These are phyloP conservation scores for Backusella tarrabulga DNA, from an alignment of 192 early-diverging fungal species.

Conservation along the genomic window DNA sequence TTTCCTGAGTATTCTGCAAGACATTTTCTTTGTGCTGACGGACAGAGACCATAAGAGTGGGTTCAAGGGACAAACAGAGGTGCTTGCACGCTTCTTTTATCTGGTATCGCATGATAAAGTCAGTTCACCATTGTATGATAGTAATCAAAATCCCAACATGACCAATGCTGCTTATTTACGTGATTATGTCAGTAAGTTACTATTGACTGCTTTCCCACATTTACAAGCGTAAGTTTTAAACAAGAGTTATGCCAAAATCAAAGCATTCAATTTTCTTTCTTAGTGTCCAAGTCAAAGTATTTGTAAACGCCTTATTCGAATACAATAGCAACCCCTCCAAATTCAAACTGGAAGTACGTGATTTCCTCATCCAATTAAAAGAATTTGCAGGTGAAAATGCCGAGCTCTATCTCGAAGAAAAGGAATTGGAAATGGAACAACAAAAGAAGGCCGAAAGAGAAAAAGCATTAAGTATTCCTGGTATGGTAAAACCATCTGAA, in stretches of 20 bases:
- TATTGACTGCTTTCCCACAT: constrained; percentile 90
- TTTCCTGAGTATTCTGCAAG: constrained; percentile 88
- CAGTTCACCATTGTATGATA: constrained; percentile 81
- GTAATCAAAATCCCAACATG: constrained; percentile 66
- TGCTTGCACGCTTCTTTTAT: constrained; percentile 87
- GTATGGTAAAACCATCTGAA: constrained; percentile 93
- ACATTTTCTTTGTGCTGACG: constrained; percentile 95
- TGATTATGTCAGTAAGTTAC: constrained; percentile 80
- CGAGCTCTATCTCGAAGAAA: constrained; percentile 85
- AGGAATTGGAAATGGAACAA: constrained; percentile 77
- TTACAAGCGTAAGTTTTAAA: constrained; percentile 62
- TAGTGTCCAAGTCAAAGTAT: constrained; percentile 79
- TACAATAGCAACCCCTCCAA: constrained; percentile 75
- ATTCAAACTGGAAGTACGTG: constrained; percentile 93
- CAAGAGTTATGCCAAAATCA: background rate
- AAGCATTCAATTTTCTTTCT: background rate
- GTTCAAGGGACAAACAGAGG: constrained; percentile 88
- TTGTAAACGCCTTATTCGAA: constrained; percentile 86
- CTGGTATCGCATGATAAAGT: constrained; percentile 80
- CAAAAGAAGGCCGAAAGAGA: constrained; percentile 81
- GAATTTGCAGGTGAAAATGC: constrained; percentile 91
- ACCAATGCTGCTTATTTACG: constrained; percentile 79
- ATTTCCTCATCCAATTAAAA: constrained; percentile 92
- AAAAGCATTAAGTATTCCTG: constrained; percentile 83
- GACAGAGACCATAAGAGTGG: constrained; percentile 97